Conservation (phyloP, 257 asterid species). For the Thymus mandschuricus region DNA sequence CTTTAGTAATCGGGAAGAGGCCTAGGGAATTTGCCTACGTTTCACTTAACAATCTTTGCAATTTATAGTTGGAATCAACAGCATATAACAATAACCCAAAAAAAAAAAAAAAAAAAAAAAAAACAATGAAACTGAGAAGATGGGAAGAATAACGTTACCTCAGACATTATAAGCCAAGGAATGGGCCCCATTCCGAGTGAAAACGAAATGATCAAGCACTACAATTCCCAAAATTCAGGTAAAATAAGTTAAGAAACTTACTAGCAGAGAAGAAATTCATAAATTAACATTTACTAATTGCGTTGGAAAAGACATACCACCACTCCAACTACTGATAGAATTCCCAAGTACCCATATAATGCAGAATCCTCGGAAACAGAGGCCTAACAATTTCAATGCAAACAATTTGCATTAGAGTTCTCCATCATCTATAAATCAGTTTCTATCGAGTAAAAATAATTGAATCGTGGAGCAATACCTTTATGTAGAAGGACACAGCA, state of each 20-base stretch:
- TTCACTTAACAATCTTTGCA: not conserved
- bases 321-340: conserved; percentile 76
- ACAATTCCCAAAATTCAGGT: conserved; percentile 29
- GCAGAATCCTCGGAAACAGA: conserved; percentile 52
- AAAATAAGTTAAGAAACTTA: not conserved
- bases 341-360: conserved; percentile 58
- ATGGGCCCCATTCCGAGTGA: conserved; percentile 98
- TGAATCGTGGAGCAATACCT: conserved; percentile 50
- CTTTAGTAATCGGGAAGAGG: not conserved
- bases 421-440: not conserved
- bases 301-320: conserved; percentile 49
- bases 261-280: not conserved
- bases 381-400: conserved; percentile 43
- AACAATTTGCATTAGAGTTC: conserved; percentile 5
- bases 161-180: conserved; percentile 98
- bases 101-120: not conserved
- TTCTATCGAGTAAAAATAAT: not conserved
- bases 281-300: not conserved
- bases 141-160: conserved; percentile 50
- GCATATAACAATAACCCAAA: not conserved
- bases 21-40: not conserved
- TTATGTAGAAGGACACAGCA: conserved; percentile 73
- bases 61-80: not conserved
- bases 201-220: conserved; percentile 71
- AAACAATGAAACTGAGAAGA: not conserved